These are phyloP conservation scores for Penicillium sp. DNA, from an alignment of 2,329 filamentous ascomycete genomes.

Conservation along the genomic window DNA sequence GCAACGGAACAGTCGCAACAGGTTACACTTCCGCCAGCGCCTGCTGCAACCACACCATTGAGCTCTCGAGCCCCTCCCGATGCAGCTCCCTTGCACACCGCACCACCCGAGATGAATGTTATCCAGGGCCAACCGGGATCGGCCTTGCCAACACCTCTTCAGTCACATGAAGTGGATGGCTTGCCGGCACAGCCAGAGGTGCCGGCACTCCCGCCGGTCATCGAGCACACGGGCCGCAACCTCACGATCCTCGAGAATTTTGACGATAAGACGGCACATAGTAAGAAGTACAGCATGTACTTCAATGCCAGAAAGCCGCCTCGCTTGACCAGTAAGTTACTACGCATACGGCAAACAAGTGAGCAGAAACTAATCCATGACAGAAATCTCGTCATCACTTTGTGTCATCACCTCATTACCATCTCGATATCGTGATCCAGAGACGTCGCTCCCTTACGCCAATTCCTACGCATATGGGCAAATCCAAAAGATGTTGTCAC, in stretches of 20 bases:
- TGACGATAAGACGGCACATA: conserved; percentile 51
- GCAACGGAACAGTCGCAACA: not conserved
- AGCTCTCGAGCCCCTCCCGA: conserved; percentile 7
- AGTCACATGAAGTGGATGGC: conserved; percentile 13
- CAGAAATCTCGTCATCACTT: conserved; percentile 47
- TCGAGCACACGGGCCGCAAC: conserved; percentile 52
- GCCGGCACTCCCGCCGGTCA: conserved; percentile 33
- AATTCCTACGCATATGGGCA: conserved; percentile 72
- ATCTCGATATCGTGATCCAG: conserved; percentile 78
- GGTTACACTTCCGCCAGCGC: conserved; percentile 1
- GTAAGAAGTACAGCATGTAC: conserved; percentile 52
- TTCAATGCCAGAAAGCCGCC: conserved; percentile 49
- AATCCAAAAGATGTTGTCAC: conserved; percentile 66
- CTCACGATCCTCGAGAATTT: conserved; percentile 57
- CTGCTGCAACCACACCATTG: conserved; percentile 5
- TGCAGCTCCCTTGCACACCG: conserved; percentile 7
- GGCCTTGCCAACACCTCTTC: conserved; percentile 1
- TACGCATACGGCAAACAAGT: not conserved
- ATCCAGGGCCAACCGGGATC: conserved; percentile 1
- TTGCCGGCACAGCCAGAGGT: conserved; percentile 23
- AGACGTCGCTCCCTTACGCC: conserved; percentile 74
- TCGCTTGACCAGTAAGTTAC: conserved; percentile 46
- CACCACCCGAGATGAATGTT: conserved; percentile 8
- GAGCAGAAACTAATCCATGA: conserved; percentile 9
- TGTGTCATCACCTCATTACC: conserved; percentile 80